These are phyloP conservation scores for Seiridium cupressi DNA, from an alignment of 2,329 filamentous ascomycete genomes.

Conservation along the genomic window DNA sequence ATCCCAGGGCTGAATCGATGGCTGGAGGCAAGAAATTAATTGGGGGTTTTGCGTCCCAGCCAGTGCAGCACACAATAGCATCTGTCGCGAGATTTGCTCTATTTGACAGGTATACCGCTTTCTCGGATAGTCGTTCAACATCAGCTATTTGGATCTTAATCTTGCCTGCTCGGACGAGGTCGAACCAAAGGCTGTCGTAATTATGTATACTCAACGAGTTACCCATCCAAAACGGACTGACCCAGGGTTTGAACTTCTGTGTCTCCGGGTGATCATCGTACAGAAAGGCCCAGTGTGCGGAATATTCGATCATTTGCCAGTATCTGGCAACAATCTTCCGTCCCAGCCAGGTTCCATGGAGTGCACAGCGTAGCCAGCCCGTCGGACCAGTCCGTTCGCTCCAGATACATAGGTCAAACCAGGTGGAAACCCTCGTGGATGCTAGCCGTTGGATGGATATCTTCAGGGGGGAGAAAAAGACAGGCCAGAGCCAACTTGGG, in stretches of 20 bases:
- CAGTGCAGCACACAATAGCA: conserved; percentile 11
- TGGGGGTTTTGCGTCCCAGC: conserved; percentile 10
- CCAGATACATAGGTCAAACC: conserved; percentile 11
- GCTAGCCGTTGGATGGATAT: conserved; percentile 11
- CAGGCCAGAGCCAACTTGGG: conserved; percentile 10
- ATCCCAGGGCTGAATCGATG: background rate
- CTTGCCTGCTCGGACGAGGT: conserved; percentile 9
- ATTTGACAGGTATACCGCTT: conserved; percentile 9
- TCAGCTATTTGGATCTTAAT: conserved; percentile 13
- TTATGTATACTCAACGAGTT: conserved; percentile 15
- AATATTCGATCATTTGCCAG: conserved; percentile 9
- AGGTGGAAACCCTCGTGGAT: conserved; percentile 10
- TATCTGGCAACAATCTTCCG: background rate
- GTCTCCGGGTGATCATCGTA: background rate
- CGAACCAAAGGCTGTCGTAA: conserved; percentile 12
- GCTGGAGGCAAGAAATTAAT: conserved; percentile 4
- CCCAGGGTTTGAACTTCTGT: conserved; percentile 10
- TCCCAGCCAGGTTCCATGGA: conserved; percentile 8
- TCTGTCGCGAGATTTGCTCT: conserved; percentile 9
- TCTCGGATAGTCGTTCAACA: conserved; percentile 3
- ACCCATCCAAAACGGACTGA: conserved; percentile 13
- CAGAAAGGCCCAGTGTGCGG: conserved; percentile 1
- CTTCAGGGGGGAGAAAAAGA: background rate
- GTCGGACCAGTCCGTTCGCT: background rate
- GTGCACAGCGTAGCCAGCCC: background rate